Conservation (phyloP, 2,329 filamentous ascomycete genomes). For the Aureobasidium sp. region DNA sequence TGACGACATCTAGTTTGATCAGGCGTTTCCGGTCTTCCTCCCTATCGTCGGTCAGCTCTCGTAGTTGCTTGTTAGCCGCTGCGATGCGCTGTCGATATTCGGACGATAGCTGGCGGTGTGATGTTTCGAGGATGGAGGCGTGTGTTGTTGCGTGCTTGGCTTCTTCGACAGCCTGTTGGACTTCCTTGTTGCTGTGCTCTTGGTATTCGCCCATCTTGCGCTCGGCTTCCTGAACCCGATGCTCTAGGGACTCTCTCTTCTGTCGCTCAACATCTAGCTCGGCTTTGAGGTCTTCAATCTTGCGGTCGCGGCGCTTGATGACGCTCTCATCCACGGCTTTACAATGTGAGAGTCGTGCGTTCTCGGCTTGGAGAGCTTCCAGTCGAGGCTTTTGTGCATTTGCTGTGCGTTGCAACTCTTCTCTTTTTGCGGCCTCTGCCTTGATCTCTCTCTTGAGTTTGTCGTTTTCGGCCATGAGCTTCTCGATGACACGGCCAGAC, state of each 20-base stretch:
- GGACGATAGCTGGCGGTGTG: slow-evolving; percentile 61
- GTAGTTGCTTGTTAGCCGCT: slow-evolving; percentile 40
- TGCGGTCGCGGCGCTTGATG: slow-evolving; percentile 63
- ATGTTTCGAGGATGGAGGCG: slow-evolving; percentile 59
- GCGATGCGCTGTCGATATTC: slow-evolving; percentile 47
- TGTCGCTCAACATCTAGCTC: slow-evolving; percentile 56
- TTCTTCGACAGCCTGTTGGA: slow-evolving; percentile 47
- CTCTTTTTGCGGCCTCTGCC: slow-evolving; percentile 40
- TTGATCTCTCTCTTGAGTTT: slow-evolving; percentile 58
- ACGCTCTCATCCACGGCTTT: slow-evolving; percentile 63
- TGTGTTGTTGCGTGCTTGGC: slow-evolving; percentile 48
- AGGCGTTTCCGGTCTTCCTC: slow-evolving; percentile 52
- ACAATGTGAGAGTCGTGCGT: slow-evolving; percentile 60
- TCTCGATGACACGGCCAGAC: slow-evolving; percentile 70
- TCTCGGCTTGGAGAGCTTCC: slow-evolving; percentile 57
- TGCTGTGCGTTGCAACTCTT: slow-evolving; percentile 61
- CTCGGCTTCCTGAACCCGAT: slow-evolving; percentile 53
- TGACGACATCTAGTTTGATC: slow-evolving; percentile 55
- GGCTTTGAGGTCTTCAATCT: slow-evolving; percentile 59
- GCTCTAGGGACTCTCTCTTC: slow-evolving; percentile 50
- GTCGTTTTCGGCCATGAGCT: slow-evolving; percentile 72
- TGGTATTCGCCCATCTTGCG: slow-evolving; percentile 54
- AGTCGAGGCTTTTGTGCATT: slow-evolving; percentile 63
- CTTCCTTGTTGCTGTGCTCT: slow-evolving; percentile 50
- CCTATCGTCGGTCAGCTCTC: slow-evolving; percentile 46